These are phyloP conservation scores for Russula lepida DNA, from an alignment of 768 basidiomycete species.

Conservation along the genomic window DNA sequence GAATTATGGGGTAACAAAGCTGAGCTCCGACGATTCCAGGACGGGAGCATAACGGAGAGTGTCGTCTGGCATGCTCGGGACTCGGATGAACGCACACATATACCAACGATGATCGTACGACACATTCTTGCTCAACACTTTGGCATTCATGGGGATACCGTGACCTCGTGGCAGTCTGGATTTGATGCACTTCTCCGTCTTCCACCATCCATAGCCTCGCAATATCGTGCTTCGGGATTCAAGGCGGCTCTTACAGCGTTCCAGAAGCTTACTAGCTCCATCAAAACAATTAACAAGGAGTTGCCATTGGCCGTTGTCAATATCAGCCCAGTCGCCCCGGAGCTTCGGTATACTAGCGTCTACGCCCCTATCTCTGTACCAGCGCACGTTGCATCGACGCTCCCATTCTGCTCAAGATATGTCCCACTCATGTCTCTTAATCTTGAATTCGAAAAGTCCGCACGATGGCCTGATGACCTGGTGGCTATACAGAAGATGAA, in stretches of 20 bases:
- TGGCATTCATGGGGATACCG: constrained; percentile 42
- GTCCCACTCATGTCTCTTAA: constrained; percentile 63
- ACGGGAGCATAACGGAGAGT: constrained; percentile 84
- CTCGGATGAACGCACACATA: constrained; percentile 68
- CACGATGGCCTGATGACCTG: constrained; percentile 92
- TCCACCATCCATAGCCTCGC: constrained; percentile 43
- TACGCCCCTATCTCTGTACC: constrained; percentile 76
- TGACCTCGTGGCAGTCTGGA: constrained; percentile 48
- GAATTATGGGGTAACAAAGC: constrained; percentile 88
- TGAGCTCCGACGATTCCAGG: constrained; percentile 91
- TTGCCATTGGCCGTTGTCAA: constrained; percentile 73
- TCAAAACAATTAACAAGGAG: constrained; percentile 64
- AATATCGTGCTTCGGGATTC: constrained; percentile 43
- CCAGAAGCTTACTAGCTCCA: constrained; percentile 61
- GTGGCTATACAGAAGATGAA: constrained; percentile 90
- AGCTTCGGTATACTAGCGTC: constrained; percentile 74
- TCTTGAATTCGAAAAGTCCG: constrained; percentile 87
- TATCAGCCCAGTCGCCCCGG: constrained; percentile 64
- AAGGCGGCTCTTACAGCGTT: constrained; percentile 72
- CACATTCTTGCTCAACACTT: constrained; percentile 76
- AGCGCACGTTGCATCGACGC: constrained; percentile 36
- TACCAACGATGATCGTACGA: constrained; percentile 65
- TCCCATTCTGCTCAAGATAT: constrained; percentile 57
- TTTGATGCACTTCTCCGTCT: constrained; percentile 54
- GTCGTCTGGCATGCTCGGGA: constrained; percentile 93